These are phyloP conservation scores for Fomitopsis palustris DNA, from an alignment of 1,284 basidiomycete genomes.

Conservation along the genomic window DNA sequence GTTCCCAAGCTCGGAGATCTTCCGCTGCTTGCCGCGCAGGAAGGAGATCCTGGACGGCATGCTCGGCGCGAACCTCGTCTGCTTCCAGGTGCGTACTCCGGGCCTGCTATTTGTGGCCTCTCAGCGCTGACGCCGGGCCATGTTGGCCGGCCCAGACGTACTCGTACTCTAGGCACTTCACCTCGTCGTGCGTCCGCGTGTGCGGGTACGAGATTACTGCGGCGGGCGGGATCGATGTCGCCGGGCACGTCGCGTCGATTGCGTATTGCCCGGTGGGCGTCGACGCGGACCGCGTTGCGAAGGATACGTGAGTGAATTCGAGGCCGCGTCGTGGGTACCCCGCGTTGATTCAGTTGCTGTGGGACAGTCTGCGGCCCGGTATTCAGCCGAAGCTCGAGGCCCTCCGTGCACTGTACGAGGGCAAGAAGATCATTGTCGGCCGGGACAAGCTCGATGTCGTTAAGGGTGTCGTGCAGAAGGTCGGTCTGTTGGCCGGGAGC, in stretches of 20 bases:
- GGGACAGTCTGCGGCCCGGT: slow-evolving; percentile 63
- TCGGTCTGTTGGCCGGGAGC: slow-evolving; percentile 20
- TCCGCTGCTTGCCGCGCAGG: slow-evolving; percentile 46
- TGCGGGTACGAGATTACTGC: slow-evolving; percentile 91
- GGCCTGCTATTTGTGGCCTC: background rate
- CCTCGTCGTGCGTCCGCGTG: slow-evolving; percentile 92
- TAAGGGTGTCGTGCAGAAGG: slow-evolving; percentile 97
- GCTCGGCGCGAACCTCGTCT: slow-evolving; percentile 95
- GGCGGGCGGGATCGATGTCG: slow-evolving; percentile 77
- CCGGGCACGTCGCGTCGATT: slow-evolving; percentile 84
- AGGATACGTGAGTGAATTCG: slow-evolving; percentile 61
- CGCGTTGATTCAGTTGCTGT: background rate
- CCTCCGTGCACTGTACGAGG: slow-evolving; percentile 83
- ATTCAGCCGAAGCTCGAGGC: slow-evolving; percentile 89
- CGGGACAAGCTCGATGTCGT: slow-evolving; percentile 99
- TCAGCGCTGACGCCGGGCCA: background rate
- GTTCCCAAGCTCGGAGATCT: slow-evolving; percentile 10
- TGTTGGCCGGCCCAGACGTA: slow-evolving; percentile 62
- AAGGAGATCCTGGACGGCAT: slow-evolving; percentile 97
- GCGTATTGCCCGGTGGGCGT: slow-evolving; percentile 97
- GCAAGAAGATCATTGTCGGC: slow-evolving; percentile 98
- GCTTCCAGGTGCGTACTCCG: slow-evolving; percentile 68
- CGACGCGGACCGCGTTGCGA: slow-evolving; percentile 86
- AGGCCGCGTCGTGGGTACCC: background rate
- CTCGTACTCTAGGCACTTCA: slow-evolving; percentile 95